Evolutionary conservation across 768 basidiomycete species (phyloP), one percentile per base, ranked within the genome.

Genomic region (Sarcodon aspratus): DNA sequence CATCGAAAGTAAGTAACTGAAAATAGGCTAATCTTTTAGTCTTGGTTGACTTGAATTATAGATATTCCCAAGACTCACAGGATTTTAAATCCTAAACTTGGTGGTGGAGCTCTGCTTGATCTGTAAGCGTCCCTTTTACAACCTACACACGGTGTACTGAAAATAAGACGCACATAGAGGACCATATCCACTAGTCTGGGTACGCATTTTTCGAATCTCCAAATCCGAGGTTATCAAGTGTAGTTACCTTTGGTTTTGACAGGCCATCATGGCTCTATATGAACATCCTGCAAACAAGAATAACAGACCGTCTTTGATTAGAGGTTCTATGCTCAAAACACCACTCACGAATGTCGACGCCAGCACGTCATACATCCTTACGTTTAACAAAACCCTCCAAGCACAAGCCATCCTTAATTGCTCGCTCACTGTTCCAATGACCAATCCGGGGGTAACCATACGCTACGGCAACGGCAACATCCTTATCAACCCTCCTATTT

Each of bases 101-200:
- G 85, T 21, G 90, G 91, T 9, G 90, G 90, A 0, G 87, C 80
- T 10, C 60, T 95, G 31, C 74, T 95, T 17, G 91, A 93, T 61
- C 73, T 93, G 85, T 89, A 54, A 63, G 82, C 65, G 7, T 13
- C 27, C 35, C 33, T 48, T 43, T 42, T 33, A 10, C 27, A 48
- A 35, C 9, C 10, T 32, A 9, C 21, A 12, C 21, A 44, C 45
- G 13, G 18, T 15, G 21, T 49, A 4, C 15, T 12, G 38, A 9
- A 4, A 15, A 12, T 31, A 18, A 18, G 27, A 48, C 34, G 31
- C 15, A 13, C 44, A 27, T 52, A 88, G 85, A 18, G 87, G 87
- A 1, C 85, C 88, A 9, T 92, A 91, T 63, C 86, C 85, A 8
- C 66, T 88, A 54, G 71, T 88, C 57, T 89, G 86, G 86, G 83